Conservation (phyloP, 139 green algal species). For the Ulvella scutata region DNA sequence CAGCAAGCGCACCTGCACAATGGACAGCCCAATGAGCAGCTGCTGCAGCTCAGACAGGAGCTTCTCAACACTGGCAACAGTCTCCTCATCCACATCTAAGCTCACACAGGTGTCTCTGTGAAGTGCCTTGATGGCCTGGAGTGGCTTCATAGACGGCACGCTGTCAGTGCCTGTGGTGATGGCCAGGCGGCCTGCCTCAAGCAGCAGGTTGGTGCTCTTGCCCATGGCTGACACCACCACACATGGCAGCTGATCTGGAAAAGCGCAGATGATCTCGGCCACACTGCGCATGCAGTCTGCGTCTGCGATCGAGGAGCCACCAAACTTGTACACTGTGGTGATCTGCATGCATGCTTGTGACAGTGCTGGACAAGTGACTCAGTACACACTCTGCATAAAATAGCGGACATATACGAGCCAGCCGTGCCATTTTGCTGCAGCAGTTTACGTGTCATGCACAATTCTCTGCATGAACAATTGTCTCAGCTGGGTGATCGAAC, state of each 20-base stretch:
- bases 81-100: constrained; percentile 37
- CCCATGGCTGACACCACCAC: constrained; percentile 98
- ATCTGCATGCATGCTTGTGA: no score
- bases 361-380: no score
- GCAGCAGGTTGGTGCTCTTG: constrained; percentile 95
- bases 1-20: constrained; percentile 58
- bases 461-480: no score
- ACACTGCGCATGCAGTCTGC: constrained; percentile 75
- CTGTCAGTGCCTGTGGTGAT: constrained; percentile 29
- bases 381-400: no score
- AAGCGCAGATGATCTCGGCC: constrained; percentile 79
- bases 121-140: constrained; percentile 52
- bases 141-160: constrained; percentile 33
- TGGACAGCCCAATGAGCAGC: constrained; percentile 77
- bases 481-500: no score
- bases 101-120: constrained; percentile 46
- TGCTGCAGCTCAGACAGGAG: constrained; percentile 71
- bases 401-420: no score
- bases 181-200: constrained; percentile 66
- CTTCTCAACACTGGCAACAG: constrained; percentile 39
- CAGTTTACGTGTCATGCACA: no score
- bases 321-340: constrained; percentile 82
- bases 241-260: constrained; percentile 62
- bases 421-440: no score
- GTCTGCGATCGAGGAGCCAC: constrained; percentile 79